phyloP scores from a whole-genome alignment of 257 asterid species.

The Solanum dulcamara region DNA sequence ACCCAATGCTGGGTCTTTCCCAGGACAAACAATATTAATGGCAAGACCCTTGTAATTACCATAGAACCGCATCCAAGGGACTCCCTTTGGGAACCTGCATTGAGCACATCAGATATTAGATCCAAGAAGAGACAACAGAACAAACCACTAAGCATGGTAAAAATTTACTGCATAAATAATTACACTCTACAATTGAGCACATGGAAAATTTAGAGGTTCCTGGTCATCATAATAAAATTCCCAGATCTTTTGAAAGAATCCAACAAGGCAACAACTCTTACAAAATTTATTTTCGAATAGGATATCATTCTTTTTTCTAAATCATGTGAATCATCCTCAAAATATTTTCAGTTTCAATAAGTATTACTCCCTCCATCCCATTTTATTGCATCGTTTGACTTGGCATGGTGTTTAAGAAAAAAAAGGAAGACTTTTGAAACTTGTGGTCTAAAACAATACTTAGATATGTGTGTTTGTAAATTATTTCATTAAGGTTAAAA shows the following conservation, averaged over 20 bases:
- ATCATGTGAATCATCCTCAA: not conserved
- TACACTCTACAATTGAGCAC: not conserved
- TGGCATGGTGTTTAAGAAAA: not conserved
- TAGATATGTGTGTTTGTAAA: not conserved
- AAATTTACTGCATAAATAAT: not conserved
- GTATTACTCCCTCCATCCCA: not conserved
- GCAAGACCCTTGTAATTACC: constrained; percentile 63
- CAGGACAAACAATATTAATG: constrained; percentile 73
- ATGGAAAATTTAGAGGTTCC: not conserved
- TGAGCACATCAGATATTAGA: not conserved
- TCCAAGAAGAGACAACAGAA: not conserved
- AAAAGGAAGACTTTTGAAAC: not conserved
- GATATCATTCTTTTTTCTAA: not conserved
- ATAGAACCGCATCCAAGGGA: constrained; percentile 82
- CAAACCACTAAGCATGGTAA: not conserved
- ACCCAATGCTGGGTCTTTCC: constrained; percentile 76
- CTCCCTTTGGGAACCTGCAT: constrained; percentile 81
- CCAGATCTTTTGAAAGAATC: not conserved
- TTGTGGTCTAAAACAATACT: not conserved
- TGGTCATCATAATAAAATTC: not conserved
- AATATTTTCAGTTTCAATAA: not conserved
- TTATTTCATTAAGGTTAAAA: not conserved
- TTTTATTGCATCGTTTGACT: not conserved
- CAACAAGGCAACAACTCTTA: not conserved
- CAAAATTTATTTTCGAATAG: not conserved